Conservation (phyloP, 495 filamentous ascomycete species). For the Daldinia childiae region DNA sequence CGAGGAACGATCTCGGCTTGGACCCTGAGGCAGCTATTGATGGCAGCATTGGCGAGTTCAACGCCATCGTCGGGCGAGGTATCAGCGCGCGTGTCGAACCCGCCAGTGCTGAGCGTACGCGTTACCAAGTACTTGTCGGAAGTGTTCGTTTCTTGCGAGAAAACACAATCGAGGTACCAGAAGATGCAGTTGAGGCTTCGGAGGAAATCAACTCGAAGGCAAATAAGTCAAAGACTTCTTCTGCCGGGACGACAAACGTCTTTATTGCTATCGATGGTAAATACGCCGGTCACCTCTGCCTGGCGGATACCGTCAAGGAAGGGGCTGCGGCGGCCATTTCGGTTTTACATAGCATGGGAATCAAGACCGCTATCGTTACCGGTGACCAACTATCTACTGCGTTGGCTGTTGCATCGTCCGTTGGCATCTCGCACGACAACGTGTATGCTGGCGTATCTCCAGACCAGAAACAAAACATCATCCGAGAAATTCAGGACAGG, state of each 20-base stretch:
- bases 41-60: conserved; percentile 84
- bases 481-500: conserved; percentile 74
- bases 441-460: conserved; percentile 87
- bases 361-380: conserved; percentile 90
- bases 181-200: conserved; percentile 63
- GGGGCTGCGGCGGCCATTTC: conserved; percentile 82
- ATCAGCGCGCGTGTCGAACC: conserved; percentile 86
- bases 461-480: conserved; percentile 85
- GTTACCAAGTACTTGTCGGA: conserved; percentile 83
- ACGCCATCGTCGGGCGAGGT: conserved; percentile 83
- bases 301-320: conserved; percentile 90
- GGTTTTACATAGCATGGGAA: conserved; percentile 84
- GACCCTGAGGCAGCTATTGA: conserved; percentile 77
- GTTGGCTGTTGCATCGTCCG: conserved; percentile 78
- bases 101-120: conserved; percentile 67
- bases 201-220: conserved; percentile 64
- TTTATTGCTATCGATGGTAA: conserved; percentile 85
- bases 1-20: conserved; percentile 77
- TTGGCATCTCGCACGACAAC: conserved; percentile 78
- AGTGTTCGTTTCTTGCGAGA: conserved; percentile 80
- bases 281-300: conserved; percentile 82
- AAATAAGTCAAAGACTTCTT: conserved; percentile 47
- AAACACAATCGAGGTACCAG: conserved; percentile 72
- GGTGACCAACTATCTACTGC: conserved; percentile 89
- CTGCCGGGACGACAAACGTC: conserved; percentile 83